Evolutionary conservation across 768 basidiomycete species (phyloP).

Genomic region (Rhizopogon salebrosus): DNA sequence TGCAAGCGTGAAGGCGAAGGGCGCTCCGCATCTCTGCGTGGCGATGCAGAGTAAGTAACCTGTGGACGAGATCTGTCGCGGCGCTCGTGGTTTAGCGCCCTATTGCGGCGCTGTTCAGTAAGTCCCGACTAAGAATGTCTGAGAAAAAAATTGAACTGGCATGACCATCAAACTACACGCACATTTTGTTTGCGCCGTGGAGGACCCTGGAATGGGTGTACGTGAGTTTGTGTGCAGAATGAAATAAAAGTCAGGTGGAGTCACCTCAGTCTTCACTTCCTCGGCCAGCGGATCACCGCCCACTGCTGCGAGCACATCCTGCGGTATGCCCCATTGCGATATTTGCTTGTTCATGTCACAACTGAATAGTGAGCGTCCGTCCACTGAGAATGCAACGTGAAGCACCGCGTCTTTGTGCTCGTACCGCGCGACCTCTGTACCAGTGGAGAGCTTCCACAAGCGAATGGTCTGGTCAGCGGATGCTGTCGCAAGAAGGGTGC

Average conservation of each 20-base stretch:
- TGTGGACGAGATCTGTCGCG: background rate
- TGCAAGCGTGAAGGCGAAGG: background rate
- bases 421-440: constrained; percentile 16
- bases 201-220: background rate
- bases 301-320: background rate
- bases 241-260: background rate
- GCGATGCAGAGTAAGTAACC: background rate
- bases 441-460: constrained; percentile 20
- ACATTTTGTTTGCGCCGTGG: background rate
- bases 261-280: background rate
- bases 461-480: constrained; percentile 23
- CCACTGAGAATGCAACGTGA: background rate
- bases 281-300: background rate
- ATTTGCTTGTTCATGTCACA: background rate
- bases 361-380: background rate
- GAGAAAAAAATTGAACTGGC: background rate
- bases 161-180: background rate
- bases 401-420: background rate
- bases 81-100: background rate
- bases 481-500: constrained; percentile 22
- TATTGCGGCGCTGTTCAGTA: background rate
- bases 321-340: background rate
- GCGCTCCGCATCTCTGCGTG: background rate
- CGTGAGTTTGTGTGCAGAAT: background rate
- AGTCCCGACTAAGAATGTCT: background rate